Evolutionary conservation across 2,329 filamentous ascomycete species (phyloP).

Genomic region (Colletotrichum liriopes): DNA sequence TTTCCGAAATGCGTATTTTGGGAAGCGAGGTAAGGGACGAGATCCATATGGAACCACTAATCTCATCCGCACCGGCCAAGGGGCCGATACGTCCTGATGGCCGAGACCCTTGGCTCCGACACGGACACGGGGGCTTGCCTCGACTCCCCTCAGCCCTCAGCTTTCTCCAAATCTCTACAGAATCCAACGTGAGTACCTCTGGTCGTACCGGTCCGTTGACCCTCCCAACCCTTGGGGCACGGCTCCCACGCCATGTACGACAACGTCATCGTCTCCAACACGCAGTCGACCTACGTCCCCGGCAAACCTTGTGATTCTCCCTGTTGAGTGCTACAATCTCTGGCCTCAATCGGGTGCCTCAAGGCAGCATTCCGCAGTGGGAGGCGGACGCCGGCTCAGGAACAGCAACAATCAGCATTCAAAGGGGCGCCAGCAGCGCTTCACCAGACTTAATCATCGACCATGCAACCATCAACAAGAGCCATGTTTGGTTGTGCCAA

Average conservation of each 20-base stretch:
- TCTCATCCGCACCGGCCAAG: constrained; percentile 14
- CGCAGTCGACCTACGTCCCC: not conserved
- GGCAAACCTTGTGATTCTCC: not conserved
- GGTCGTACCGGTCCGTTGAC: not conserved
- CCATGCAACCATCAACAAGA: not conserved
- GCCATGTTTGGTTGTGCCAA: not conserved
- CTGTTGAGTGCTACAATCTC: constrained; percentile 1
- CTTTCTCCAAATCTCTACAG: not conserved
- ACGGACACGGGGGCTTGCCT: constrained; percentile 29
- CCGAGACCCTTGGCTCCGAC: constrained; percentile 40
- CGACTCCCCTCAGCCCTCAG: constrained; percentile 20
- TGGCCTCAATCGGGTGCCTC: constrained; percentile 13
- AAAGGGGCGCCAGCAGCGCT: constrained; percentile 38
- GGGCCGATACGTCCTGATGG: constrained; percentile 35
- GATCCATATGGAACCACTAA: constrained; percentile 1
- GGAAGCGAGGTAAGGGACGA: constrained; percentile 3
- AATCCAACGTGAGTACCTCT: not conserved
- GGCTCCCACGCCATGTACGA: constrained; percentile 7
- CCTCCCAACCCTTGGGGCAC: constrained; percentile 20
- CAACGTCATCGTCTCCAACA: constrained; percentile 21
- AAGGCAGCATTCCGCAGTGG: constrained; percentile 2
- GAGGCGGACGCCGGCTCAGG: constrained; percentile 17
- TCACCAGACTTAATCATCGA: constrained; percentile 10
- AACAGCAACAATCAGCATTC: constrained; percentile 34
- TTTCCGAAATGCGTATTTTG: constrained; percentile 25